Evolutionary conservation across 2,329 filamentous ascomycete genomes (phyloP), one percentile per base, ranked within the genome.

Genomic region (Apiospora marii): DNA sequence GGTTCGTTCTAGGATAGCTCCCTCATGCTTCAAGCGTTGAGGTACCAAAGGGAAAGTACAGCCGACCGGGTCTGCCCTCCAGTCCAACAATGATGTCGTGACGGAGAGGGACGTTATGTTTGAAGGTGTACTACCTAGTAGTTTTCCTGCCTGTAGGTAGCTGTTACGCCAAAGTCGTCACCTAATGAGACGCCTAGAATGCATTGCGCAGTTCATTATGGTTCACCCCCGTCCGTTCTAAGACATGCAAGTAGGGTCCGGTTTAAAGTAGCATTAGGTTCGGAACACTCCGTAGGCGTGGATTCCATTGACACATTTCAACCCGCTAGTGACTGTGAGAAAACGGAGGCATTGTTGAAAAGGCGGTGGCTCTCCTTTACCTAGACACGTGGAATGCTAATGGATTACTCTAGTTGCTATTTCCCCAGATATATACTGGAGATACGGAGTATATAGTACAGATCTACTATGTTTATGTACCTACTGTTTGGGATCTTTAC

Each of bases 171-270:
- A n/a, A 37, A 64, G 19, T 41, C 41, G 8, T 5, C 53, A 37
- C 19, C 10, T 64, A 37, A 37, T 10, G 53, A 37, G 30, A 37
- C 19, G 30, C 53, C 53, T 41, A n/a, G 19, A 64, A 64, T 41
- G 58, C 8, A 24, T 64, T 41, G 30, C 41, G 22, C 58, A 41
- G 58, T 34, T 64, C 58, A n/a, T 51, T 27, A 27, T 51, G 34
- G 58, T 51, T 51, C 10, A 30, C 27, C 49, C 49, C 49, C n/a
- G 58, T 64, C 22, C 58, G 34, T 64, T 22, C 58, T 64, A 64
- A 41, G 58, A 41, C 58, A 64, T 64, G 58, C 58, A 64, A 64
- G 58, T n/a, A 64, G 58, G 58, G 58, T 64, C 58, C 58, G 58
- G 41, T 64, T 41, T 41, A 64, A 64, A 64, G 58, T 41, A 12